These are phyloP conservation scores for Desmodesmus armatus DNA, from an alignment of 139 green algal species.

Conservation along the genomic window DNA sequence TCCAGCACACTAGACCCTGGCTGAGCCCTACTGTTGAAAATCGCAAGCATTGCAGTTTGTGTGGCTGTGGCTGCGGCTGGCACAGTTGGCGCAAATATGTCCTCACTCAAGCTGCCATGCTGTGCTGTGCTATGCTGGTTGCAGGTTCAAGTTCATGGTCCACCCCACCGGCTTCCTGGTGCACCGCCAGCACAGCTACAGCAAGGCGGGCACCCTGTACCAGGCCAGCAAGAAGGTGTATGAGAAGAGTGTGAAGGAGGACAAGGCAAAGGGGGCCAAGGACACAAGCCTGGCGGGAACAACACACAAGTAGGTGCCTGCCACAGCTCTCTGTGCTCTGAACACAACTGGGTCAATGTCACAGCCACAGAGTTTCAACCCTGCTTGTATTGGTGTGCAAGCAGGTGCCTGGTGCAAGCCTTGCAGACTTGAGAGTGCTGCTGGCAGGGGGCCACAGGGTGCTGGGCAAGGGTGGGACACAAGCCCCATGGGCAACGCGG, in stretches of 20 bases:
- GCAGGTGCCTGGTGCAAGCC: no score
- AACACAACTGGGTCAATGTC: no score
- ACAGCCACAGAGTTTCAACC: no score
- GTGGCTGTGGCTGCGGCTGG: neutral
- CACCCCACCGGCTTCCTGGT: constrained; percentile 38
- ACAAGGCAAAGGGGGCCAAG: neutral
- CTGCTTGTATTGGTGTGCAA: no score
- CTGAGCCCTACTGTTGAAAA: no score
- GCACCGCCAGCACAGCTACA: constrained; percentile 28
- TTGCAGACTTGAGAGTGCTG: no score
- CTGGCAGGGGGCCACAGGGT: no score
- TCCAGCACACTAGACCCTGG: no score
- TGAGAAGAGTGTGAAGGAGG: neutral
- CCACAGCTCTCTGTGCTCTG: no score
- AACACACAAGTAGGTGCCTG: constrained; percentile 25
- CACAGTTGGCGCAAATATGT: neutral
- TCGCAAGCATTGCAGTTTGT: neutral
- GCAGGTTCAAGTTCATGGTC: constrained; percentile 28
- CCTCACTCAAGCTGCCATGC: neutral
- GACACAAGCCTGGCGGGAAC: constrained; percentile 16
- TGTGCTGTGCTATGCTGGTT: neutral
- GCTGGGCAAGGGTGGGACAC: no score
- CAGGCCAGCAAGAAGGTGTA: constrained; percentile 20
- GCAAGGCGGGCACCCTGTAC: constrained; percentile 20
- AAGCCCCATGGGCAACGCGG: no score